These are phyloP conservation scores for Penicillium concentricum DNA, from an alignment of 2,329 filamentous ascomycete species.

Conservation along the genomic window DNA sequence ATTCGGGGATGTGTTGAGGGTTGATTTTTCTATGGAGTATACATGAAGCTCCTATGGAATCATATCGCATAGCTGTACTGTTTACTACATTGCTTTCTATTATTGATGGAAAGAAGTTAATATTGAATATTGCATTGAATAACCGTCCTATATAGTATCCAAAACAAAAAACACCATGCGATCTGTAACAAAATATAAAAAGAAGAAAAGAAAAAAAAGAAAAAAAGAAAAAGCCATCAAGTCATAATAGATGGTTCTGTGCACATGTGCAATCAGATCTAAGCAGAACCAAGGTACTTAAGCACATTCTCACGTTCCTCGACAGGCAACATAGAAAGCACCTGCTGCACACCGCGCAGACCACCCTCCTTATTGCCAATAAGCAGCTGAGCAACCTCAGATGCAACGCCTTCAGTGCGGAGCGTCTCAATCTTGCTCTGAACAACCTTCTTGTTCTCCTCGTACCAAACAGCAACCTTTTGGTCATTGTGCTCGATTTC, in stretches of 20 bases:
- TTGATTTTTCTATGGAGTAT: background rate
- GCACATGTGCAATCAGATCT: background rate
- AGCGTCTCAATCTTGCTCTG: slow-evolving; percentile 80
- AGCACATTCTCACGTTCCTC: slow-evolving; percentile 84
- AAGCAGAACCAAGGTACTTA: slow-evolving; percentile 47
- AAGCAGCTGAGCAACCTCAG: slow-evolving; percentile 68
- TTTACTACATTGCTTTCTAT: background rate
- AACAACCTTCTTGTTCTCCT: slow-evolving; percentile 84
- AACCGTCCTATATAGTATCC: background rate
- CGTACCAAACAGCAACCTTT: slow-evolving; percentile 90
- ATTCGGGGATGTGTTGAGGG: background rate
- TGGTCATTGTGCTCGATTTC: slow-evolving; percentile 78
- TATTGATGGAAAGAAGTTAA: background rate
- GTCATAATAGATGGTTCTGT: slow-evolving; percentile 13
- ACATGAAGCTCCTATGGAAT: background rate
- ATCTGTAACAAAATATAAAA: slow-evolving; percentile 5
- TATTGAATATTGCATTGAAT: background rate
- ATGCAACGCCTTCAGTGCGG: slow-evolving; percentile 70
- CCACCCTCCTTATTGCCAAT: slow-evolving; percentile 66
- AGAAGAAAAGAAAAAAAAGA: slow-evolving; percentile 2
- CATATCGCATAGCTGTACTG: background rate
- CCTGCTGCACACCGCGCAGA: slow-evolving; percentile 81
- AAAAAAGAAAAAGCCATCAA: slow-evolving; percentile 18
- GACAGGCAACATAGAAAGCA: slow-evolving; percentile 82
- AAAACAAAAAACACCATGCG: slow-evolving; percentile 17